Conservation (phyloP, 495 filamentous ascomycete genomes). For the Lophium mytilinum region DNA sequence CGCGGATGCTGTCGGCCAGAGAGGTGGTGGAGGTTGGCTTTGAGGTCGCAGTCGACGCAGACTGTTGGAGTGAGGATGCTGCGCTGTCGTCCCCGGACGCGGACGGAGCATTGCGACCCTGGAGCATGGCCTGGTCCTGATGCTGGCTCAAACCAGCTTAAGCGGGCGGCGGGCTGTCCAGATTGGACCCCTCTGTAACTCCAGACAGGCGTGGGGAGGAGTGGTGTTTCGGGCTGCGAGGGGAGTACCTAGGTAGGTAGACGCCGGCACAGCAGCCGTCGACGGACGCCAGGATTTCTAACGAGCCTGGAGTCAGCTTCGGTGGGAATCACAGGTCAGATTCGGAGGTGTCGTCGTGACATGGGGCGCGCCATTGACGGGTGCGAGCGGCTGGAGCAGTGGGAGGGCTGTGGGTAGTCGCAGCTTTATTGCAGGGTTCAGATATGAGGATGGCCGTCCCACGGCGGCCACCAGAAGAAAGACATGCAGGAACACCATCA, state of each 20-base stretch:
- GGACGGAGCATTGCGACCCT: conserved; percentile 1
- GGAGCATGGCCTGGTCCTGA: conserved; percentile 14
- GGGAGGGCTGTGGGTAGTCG: no score
- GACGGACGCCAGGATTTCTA: no score
- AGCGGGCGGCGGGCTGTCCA: conserved; percentile 9
- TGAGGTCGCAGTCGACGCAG: background rate
- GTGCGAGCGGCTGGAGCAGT: no score
- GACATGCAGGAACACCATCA: no score
- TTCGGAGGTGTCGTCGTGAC: no score
- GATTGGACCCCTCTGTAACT: conserved; percentile 12
- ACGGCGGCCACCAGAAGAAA: background rate
- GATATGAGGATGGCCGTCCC: background rate
- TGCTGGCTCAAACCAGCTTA: conserved; percentile 21
- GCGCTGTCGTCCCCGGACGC: background rate
- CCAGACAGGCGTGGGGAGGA: conserved; percentile 9
- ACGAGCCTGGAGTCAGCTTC: no score
- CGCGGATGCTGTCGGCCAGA: conserved; percentile 16
- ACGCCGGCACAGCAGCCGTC: background rate
- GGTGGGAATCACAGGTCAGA: no score
- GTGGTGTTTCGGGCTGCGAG: background rate
- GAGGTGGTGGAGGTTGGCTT: conserved; percentile 4
- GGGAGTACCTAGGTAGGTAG: no score
- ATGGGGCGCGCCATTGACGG: no score
- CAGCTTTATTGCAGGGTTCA: conserved; percentile 1
- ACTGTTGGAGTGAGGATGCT: background rate